Base-by-base conservation (phyloP, 345 rosid species). In the Microthlaspi erraticum region DNA sequence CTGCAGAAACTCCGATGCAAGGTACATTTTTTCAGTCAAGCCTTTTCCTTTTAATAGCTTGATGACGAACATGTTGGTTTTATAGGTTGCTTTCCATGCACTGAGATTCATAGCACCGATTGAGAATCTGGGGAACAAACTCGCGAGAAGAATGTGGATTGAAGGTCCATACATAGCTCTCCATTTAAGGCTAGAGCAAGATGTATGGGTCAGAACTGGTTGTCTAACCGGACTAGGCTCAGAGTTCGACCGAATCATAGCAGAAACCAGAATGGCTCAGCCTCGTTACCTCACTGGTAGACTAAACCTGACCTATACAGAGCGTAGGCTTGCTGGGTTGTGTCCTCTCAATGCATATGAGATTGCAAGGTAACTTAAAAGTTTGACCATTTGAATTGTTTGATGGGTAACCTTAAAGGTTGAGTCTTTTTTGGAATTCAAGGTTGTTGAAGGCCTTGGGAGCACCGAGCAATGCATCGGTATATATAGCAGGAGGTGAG, bases 1-100 rank as follows among this genome's bases (percentile, higher is more conserved):
- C 74, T 89, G 51, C 92, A 87, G 88, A 89, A 87, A 77, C 96
- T 89, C 19, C 77, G 87, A 46, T 89, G 96, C 77, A 87, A 87
- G 89, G 89, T 86, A 55, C 18, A 18, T 1, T 2, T 17, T 17
- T 46, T 7, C 18, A 1, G 20, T 10, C 34, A 11, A 16, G 3
- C 11, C 10, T 0, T 3, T 41, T 9, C 2, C 18, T 29, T 32
- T 41, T 29, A 14, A 0, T 31, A 9, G 19, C 11, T 32, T 1
- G 31, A 38, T 26, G 59, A 59, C 17, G 14, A 49, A 29, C n/a
- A 5, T 43, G 39, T 42, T 53, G 56, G 14, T 42, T 32, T 38
- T 74, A 10, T 73, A 88, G 93, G 92, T 85, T 17, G 89, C 96
- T 2, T 89, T 87, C 72, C 88, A 89, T 70, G 92, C 96, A 6